Base-by-base conservation (phyloP, 2,329 filamentous ascomycete genomes). In the Chaetomium olivaceum region DNA sequence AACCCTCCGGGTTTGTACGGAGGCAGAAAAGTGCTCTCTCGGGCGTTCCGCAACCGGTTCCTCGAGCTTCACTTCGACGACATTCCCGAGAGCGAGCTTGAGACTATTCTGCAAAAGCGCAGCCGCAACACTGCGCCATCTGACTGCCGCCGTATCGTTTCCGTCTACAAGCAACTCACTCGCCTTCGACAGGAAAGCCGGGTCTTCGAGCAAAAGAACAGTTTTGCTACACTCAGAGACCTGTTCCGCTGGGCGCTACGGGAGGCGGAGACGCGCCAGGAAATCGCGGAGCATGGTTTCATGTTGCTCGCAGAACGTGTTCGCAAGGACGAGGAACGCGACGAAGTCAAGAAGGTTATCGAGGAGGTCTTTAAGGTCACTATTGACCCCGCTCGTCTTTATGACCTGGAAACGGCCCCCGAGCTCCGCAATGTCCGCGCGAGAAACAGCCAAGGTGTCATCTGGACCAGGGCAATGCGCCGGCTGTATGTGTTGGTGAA, bases 41-140 rank as follows among this genome's bases (percentile, higher is more conserved):
- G 96, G 51, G 95, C 95, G 1, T 99, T 99, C 78, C 88, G 96
- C 62, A 99, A 99, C 76, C 87, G 95, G 73, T 99, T 99, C 73
- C 84, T 99, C 3, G 95, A 99, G 77, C 82, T 99, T 4, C 95
- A 99, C 77, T 98, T 97, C 73, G 95, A 98, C 72, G 96, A 99
- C 73, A 99, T 99, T 27, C 95, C 95, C 0, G 92, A 98, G 74
- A 89, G 92, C 69, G 96, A 99, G 75, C 80, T 99, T 54, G 92
- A 96, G 73, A 91, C 89, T 51, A 99, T 99, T 72, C 77, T 99
- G 39, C 91, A 96, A 74, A 89, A 92, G 74, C 86, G 96, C 67
- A 96, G 93, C 66, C 87, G 93, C 72, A 93, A 87, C 69, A 88
- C 96, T 16, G 92, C 95, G 0, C 92, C 94, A 4, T 94, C 93